Percentiles rank a stretch among this genome's conserved stretches.
phyloP scores from a whole-genome alignment of 192 early-diverging fungal species.

The Obelidium mucronatum region DNA sequence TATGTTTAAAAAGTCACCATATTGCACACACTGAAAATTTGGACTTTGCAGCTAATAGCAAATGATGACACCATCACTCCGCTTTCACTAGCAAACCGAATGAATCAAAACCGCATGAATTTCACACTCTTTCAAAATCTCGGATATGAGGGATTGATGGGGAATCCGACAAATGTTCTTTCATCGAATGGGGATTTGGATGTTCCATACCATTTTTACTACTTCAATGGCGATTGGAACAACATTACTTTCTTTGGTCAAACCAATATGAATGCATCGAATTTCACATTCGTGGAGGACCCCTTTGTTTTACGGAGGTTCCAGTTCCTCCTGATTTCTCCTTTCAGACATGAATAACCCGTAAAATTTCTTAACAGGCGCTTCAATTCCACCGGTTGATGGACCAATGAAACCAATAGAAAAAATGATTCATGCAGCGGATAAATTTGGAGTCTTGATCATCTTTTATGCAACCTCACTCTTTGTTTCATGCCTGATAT shows the following conservation, averaged over 20 bases:
- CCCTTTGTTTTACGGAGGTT: slow-evolving; percentile 16
- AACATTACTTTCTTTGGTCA: slow-evolving; percentile 10
- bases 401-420: background rate
- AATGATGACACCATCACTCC: background rate
- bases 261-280: slow-evolving; percentile 12
- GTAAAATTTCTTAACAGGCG: background rate
- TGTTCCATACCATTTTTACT: slow-evolving; percentile 13
- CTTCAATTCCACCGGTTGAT: background rate
- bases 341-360: background rate
- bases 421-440: background rate
- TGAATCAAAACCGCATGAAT: slow-evolving; percentile 4
- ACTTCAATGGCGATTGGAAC: slow-evolving; percentile 10
- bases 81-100: background rate
- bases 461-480: background rate
- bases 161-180: background rate
- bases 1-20: background rate
- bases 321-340: background rate
- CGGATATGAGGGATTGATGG: slow-evolving; percentile 4
- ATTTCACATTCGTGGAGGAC: background rate
- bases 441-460: background rate
- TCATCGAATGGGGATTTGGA: slow-evolving; percentile 13
- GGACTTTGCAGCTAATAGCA: background rate
- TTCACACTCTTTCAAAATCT: slow-evolving; percentile 16
- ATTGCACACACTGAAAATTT: background rate
- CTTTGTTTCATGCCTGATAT: background rate